A percentile compares a stretch with the other conserved stretches of the same genome.
These are phyloP conservation scores for Phialemonium atrogriseum DNA, from an alignment of 2,329 filamentous ascomycete species.

Conservation along the genomic window DNA sequence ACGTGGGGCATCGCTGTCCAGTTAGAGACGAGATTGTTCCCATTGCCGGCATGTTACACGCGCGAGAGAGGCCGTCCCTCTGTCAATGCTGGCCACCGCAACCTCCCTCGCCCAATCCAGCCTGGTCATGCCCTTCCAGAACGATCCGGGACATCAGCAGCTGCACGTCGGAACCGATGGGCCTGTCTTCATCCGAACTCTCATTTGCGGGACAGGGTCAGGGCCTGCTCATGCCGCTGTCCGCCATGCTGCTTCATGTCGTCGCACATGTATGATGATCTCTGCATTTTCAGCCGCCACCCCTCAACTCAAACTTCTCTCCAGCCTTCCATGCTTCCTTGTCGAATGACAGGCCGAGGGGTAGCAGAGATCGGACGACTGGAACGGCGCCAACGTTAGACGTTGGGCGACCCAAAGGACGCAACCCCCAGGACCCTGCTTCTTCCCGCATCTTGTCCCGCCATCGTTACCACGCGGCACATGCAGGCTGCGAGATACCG, in stretches of 20 bases:
- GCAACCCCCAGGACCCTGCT: no score
- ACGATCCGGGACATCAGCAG: background rate
- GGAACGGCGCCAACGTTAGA: no score
- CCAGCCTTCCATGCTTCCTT: slow-evolving; percentile 1
- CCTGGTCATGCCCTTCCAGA: slow-evolving; percentile 1
- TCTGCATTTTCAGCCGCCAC: no score
- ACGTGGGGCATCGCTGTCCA: slow-evolving; percentile 3
- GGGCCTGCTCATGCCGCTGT: slow-evolving; percentile 3
- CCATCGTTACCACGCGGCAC: background rate
- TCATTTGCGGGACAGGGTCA: slow-evolving; percentile 3
- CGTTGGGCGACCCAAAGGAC: no score
- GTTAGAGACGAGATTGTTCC: background rate
- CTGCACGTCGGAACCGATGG: background rate
- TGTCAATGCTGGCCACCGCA: slow-evolving; percentile 1
- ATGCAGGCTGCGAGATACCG: background rate
- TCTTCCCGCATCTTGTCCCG: background rate
- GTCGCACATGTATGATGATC: slow-evolving; percentile 10
- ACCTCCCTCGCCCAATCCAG: background rate
- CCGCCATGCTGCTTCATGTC: slow-evolving; percentile 1
- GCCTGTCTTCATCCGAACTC: background rate
- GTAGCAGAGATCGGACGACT: background rate
- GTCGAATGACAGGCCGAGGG: slow-evolving; percentile 3
- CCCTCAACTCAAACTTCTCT: slow-evolving; percentile 6
- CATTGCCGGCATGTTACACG: background rate
- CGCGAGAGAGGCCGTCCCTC: background rate